Evolutionary conservation across 2,329 filamentous ascomycete genomes (phyloP).

Genomic region (Verruconis gallopava): DNA sequence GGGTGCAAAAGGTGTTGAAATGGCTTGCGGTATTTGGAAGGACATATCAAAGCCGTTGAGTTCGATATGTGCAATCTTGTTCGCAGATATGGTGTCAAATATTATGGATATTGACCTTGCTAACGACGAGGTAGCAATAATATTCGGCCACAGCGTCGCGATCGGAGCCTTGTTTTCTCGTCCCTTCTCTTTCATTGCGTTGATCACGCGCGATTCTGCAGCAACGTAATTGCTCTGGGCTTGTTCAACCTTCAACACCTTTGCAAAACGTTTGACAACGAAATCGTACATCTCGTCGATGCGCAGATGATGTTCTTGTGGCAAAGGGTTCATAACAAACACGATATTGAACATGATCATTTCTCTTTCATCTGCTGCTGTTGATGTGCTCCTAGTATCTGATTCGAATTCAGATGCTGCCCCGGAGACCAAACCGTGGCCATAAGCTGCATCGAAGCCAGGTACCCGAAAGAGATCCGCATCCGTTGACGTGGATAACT

Average conservation of each 20-base stretch:
- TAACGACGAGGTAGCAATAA: slow-evolving; percentile 60
- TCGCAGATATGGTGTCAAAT: slow-evolving; percentile 67
- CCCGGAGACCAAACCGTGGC: slow-evolving; percentile 6
- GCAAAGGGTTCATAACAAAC: slow-evolving; percentile 73
- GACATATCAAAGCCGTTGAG: slow-evolving; percentile 50
- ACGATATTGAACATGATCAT: slow-evolving; percentile 99
- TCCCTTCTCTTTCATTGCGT: slow-evolving; percentile 68
- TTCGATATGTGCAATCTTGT: slow-evolving; percentile 74
- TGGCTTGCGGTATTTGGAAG: slow-evolving; percentile 48
- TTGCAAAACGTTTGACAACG: slow-evolving; percentile 83
- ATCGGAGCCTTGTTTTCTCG: slow-evolving; percentile 53
- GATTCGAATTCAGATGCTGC: slow-evolving; percentile 9
- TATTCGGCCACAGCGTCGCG: slow-evolving; percentile 55
- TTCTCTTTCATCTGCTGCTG: slow-evolving; percentile 42
- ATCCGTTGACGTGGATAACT: not conserved
- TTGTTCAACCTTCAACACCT: slow-evolving; percentile 85
- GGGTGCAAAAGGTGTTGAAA: slow-evolving; percentile 61
- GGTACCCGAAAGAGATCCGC: slow-evolving; percentile 4
- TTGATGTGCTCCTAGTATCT: slow-evolving; percentile 25
- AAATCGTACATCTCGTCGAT: slow-evolving; percentile 77
- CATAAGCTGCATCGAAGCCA: slow-evolving; percentile 9
- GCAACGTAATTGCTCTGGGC: slow-evolving; percentile 82
- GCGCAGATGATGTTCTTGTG: slow-evolving; percentile 58
- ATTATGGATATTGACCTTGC: slow-evolving; percentile 73
- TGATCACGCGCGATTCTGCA: slow-evolving; percentile 75